Conservation (phyloP, 495 filamentous ascomycete genomes). For the Aspergillus panamensis region DNA sequence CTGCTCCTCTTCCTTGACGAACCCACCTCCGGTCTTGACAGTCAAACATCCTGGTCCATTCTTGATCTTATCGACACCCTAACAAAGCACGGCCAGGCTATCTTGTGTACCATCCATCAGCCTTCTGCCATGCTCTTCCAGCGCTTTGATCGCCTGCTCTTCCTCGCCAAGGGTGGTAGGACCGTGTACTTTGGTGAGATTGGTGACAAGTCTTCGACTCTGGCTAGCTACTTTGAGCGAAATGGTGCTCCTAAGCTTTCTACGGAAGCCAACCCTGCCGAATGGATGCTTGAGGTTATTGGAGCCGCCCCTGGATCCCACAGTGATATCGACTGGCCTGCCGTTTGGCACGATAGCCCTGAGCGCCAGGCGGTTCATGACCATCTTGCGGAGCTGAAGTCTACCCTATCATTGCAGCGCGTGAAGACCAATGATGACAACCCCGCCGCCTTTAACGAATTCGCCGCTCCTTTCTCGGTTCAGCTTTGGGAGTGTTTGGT, state of each 20-base stretch:
- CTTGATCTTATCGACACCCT: slow-evolving; percentile 80
- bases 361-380: slow-evolving; percentile 65
- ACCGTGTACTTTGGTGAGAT: slow-evolving; percentile 93
- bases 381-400: slow-evolving; percentile 67
- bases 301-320: slow-evolving; percentile 82
- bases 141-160: slow-evolving; percentile 85
- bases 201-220: slow-evolving; percentile 68
- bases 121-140: slow-evolving; percentile 93
- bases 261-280: slow-evolving; percentile 77
- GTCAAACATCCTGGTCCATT: slow-evolving; percentile 90
- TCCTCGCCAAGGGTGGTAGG: slow-evolving; percentile 75
- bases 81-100: slow-evolving; percentile 82
- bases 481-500: slow-evolving; percentile 51
- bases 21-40: slow-evolving; percentile 84
- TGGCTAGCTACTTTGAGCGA: slow-evolving; percentile 76
- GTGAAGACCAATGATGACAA: slow-evolving; percentile 31
- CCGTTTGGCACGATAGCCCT: slow-evolving; percentile 71
- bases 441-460: slow-evolving; percentile 40
- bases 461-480: slow-evolving; percentile 51
- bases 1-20: slow-evolving; percentile 87
- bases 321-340: slow-evolving; percentile 77
- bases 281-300: slow-evolving; percentile 95
- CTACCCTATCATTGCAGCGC: slow-evolving; percentile 49
- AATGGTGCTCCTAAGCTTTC: slow-evolving; percentile 70
- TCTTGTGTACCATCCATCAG: slow-evolving; percentile 96